Percentiles rank a stretch among this genome's conserved stretches.
These are phyloP conservation scores for Ustilago hordei DNA, from an alignment of 1,284 basidiomycete genomes.

Conservation along the genomic window DNA sequence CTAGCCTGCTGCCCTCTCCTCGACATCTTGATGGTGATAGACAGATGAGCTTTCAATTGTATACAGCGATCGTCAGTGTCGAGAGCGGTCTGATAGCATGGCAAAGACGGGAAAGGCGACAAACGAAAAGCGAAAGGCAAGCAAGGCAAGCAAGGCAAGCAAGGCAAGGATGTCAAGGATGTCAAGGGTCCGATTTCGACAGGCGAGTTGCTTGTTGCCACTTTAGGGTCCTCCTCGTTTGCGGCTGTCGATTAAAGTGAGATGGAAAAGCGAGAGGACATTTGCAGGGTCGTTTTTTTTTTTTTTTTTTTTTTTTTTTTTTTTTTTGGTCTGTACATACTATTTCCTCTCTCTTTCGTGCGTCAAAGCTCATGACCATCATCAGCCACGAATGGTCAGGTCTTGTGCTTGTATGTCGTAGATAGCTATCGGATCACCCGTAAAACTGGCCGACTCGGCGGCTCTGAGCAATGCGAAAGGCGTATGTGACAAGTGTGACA, in stretches of 20 bases:
- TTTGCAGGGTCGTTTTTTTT: background rate
- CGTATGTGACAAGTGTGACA: background rate
- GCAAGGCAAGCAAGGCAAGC: too few species aligned
- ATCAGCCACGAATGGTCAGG: too few species aligned
- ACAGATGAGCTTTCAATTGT: too few species aligned
- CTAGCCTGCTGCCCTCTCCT: background rate
- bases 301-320: background rate
- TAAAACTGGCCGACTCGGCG: background rate
- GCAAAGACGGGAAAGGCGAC: background rate
- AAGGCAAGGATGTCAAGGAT: too few species aligned
- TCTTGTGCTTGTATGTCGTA: background rate
- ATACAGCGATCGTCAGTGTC: too few species aligned
- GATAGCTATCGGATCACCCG: background rate
- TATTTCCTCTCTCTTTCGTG: background rate
- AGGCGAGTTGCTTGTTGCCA: background rate
- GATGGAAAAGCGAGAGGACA: background rate
- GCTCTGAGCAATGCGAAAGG: background rate
- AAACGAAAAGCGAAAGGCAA: background rate
- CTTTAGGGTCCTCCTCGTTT: constrained; percentile 4
- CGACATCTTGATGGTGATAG: background rate
- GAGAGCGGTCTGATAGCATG: background rate
- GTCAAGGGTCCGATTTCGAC: background rate
- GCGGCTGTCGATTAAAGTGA: background rate
- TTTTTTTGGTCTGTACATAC: background rate
- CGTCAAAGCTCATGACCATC: background rate